A percentile compares a stretch with the other conserved stretches of the same genome.
These are phyloP conservation scores for Boechera retrofracta DNA, from an alignment of 345 rosid genomes.

Conservation along the genomic window DNA sequence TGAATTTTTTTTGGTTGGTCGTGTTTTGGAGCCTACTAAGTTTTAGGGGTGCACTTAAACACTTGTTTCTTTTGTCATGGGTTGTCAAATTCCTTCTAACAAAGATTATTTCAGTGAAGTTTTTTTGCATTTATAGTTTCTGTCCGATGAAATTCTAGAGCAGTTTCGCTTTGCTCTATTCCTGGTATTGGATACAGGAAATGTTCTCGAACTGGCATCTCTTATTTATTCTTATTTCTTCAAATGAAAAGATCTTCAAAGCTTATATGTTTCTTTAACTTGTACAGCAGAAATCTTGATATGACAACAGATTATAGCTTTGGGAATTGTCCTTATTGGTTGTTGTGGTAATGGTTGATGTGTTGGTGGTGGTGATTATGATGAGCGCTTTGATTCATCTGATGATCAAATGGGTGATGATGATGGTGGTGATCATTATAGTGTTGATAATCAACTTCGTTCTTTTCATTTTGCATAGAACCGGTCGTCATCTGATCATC, in stretches of 20 bases:
- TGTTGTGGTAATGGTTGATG: conserved; percentile 48
- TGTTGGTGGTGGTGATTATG: conserved; percentile 54
- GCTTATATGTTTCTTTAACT: conserved; percentile 13
- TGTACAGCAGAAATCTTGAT: background rate
- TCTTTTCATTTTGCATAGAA: conserved; percentile 50
- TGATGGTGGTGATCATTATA: conserved; percentile 48
- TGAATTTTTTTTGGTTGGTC: conserved; percentile 34
- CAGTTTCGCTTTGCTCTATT: conserved; percentile 12
- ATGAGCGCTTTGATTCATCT: conserved; percentile 44
- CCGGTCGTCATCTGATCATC: conserved; percentile 51
- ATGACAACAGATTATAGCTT: background rate
- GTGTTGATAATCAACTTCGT: conserved; percentile 50
- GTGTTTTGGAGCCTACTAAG: conserved; percentile 46
- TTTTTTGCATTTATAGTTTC: conserved; percentile 10
- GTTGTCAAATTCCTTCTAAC: conserved; percentile 40
- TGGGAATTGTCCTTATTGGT: conserved; percentile 35
- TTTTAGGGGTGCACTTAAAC: conserved; percentile 44
- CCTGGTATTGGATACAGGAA: conserved; percentile 10
- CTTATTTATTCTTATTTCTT: conserved; percentile 11
- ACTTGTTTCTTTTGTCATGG: conserved; percentile 36
- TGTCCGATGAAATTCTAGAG: conserved; percentile 17
- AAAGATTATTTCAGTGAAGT: conserved; percentile 27
- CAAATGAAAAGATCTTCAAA: conserved; percentile 23
- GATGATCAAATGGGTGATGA: conserved; percentile 48
- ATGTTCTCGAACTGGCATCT: conserved; percentile 6